Conservation (phyloP, 768 basidiomycete species). For the Lyophyllum decastes region DNA sequence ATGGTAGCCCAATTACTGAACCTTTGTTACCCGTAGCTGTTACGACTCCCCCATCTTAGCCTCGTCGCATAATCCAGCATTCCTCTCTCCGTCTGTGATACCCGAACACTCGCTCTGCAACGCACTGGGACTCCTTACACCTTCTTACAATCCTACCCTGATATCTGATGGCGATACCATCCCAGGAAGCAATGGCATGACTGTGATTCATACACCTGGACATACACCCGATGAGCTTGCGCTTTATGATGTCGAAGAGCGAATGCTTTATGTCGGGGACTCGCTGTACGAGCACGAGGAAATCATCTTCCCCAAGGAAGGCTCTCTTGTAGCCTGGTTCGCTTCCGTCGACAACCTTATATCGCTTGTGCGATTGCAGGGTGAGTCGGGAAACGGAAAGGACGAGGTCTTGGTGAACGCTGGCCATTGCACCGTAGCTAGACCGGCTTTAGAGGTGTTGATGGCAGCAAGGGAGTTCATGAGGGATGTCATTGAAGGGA, state of each 20-base stretch:
- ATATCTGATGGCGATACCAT: slow-evolving; percentile 42
- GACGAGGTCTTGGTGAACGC: slow-evolving; percentile 44
- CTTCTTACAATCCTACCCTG: slow-evolving; percentile 47
- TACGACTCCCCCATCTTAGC: slow-evolving; percentile 47
- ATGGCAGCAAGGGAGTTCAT: slow-evolving; percentile 43
- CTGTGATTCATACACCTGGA: slow-evolving; percentile 55
- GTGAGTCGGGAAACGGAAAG: slow-evolving; percentile 7
- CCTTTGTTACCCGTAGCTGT: slow-evolving; percentile 19
- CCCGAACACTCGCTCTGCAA: slow-evolving; percentile 49
- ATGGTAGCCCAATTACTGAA: too few species aligned
- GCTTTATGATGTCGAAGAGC: slow-evolving; percentile 48
- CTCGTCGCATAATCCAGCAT: slow-evolving; percentile 47
- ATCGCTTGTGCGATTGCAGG: slow-evolving; percentile 36
- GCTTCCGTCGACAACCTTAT: slow-evolving; percentile 42
- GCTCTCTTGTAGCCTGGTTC: slow-evolving; percentile 54
- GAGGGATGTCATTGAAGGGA: slow-evolving; percentile 45
- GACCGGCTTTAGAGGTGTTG: slow-evolving; percentile 49
- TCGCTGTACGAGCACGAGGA: slow-evolving; percentile 54
- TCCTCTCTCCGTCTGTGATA: slow-evolving; percentile 41
- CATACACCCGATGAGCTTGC: slow-evolving; percentile 64
- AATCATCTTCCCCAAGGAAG: slow-evolving; percentile 57
- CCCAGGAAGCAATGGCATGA: slow-evolving; percentile 27
- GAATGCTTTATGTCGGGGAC: slow-evolving; percentile 60
- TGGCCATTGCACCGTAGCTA: slow-evolving; percentile 48
- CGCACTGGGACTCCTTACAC: slow-evolving; percentile 38